A percentile compares a stretch with the other conserved stretches of the same genome.
phyloP scores from a whole-genome alignment of 2,329 filamentous ascomycete species.

The Alternaria sp. region DNA sequence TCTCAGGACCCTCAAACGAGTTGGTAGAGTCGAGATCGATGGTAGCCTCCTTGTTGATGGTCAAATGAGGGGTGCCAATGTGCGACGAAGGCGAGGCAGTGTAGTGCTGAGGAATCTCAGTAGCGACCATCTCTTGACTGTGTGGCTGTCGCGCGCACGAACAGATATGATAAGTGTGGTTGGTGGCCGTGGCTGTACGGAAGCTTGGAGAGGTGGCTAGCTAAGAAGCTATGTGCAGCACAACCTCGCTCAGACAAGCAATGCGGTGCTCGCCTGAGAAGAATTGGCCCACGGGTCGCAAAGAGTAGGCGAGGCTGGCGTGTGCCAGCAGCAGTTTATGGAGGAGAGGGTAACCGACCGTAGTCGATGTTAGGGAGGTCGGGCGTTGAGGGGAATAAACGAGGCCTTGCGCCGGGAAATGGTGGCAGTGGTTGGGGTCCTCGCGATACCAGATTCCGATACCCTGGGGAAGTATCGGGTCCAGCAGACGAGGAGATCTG shows the following conservation, averaged over 20 bases:
- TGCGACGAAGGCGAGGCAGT: conserved; percentile 79
- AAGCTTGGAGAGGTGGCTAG: conserved; percentile 27
- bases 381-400: conserved; percentile 80
- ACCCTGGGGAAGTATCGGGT: conserved; percentile 83
- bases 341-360: conserved; percentile 63
- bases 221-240: conserved; percentile 69
- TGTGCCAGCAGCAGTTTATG: conserved; percentile 76
- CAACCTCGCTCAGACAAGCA: conserved; percentile 98
- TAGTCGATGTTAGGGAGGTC: conserved; percentile 87
- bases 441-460: conserved; percentile 81
- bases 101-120: conserved; percentile 79
- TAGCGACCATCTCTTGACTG: conserved; percentile 77
- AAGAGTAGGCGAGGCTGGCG: conserved; percentile 73
- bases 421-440: conserved; percentile 70
- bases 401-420: conserved; percentile 88
- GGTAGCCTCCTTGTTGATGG: conserved; percentile 94
- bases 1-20: conserved; percentile 98
- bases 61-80: conserved; percentile 84
- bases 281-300: conserved; percentile 86
- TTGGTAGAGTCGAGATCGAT: conserved; percentile 92
- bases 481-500: conserved; percentile 77
- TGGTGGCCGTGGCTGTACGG: conserved; percentile 11
- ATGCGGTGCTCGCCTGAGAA: conserved; percentile 91
- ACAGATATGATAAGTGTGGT: conserved; percentile 11
- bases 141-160: conserved; percentile 31